Percentiles rank a stretch among this genome's conserved stretches.
Conservation (phyloP, 495 filamentous ascomycete species). For the Xylaria scruposa region DNA sequence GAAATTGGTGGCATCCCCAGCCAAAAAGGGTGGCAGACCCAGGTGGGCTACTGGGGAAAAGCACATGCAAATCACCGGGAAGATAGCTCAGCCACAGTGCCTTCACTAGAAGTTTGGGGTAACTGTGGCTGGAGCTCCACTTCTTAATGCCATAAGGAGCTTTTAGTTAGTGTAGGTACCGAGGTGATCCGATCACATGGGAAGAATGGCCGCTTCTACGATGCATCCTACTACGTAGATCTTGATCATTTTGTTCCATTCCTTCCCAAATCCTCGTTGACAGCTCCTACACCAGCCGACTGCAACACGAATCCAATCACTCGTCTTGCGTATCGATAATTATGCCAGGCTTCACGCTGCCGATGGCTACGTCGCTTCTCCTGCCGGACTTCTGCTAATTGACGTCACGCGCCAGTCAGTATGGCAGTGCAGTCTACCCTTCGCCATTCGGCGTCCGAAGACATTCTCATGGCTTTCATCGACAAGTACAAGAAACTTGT, state of each 20-base stretch:
- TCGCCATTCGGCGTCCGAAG: slow-evolving; percentile 64
- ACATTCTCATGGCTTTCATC: slow-evolving; percentile 72
- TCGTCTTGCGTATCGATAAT: slow-evolving; percentile 15
- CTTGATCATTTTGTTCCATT: slow-evolving; percentile 4
- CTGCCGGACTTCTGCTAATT: slow-evolving; percentile 28
- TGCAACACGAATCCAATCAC: neutral
- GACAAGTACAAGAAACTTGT: slow-evolving; percentile 69
- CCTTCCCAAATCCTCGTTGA: neutral
- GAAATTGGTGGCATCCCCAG: no score
- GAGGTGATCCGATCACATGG: slow-evolving; percentile 29
- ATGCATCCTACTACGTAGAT: neutral
- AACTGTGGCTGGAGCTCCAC: slow-evolving; percentile 14
- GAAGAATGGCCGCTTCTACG: slow-evolving; percentile 9
- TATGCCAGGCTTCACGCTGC: slow-evolving; percentile 19
- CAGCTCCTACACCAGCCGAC: neutral
- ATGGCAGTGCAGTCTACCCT: slow-evolving; percentile 93
- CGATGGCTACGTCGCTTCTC: slow-evolving; percentile 22
- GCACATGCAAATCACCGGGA: neutral
- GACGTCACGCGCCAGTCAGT: slow-evolving; percentile 35
- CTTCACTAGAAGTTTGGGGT: neutral
- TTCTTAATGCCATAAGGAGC: neutral
- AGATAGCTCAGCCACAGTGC: neutral
- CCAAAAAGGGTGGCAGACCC: no score
- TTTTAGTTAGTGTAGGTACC: slow-evolving; percentile 16
- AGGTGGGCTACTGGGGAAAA: slow-evolving; percentile 5